Evolutionary conservation across 2,329 filamentous ascomycete genomes (phyloP), one percentile per base, ranked within the genome.

Genomic region (Didymella keratinophila): DNA sequence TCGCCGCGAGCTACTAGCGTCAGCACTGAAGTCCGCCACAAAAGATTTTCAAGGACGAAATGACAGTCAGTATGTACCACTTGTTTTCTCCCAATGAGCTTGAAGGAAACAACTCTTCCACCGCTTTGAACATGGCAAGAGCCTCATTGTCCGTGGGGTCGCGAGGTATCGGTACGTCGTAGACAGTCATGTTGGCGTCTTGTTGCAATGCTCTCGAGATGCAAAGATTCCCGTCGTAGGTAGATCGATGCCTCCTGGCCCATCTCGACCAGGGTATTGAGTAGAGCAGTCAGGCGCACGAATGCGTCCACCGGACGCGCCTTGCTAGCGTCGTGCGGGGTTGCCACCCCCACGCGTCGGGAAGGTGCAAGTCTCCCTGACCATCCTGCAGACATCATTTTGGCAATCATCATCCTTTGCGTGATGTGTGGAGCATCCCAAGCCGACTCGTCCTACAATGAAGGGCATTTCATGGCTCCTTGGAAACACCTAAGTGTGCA

Each of bases 61-160:
- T 47, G 71, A 82, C 79, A 8, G 72, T 63, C 5, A 81, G 66
- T 14, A 82, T 70, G 48, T 81, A 81, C 81, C 81, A 83, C 65
- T 77, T 79, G 34, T 81, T 78, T 3, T 71, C 58, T 20, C 80
- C 80, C 1, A 83, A 65, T 0, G 73, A 73, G 42, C 71, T 65
- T 2, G 74, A 71, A 1, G 82, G 81, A 42, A 83, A 83, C 12
- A 75, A 76, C 21, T 74, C 58, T 58, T 83, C 79, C 18, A 83
- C 63, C 0, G 69, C 66, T 55, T 76, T 65, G 70, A 83, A 81
- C 1, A 83, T 68, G 4, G 68, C 57, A 14, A 76, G 58, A 2
- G 79, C 76, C 47, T 82, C 76, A 27, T 79, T 70, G 6, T 68
- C 56, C 0, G 78, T 78, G 2, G 76, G 77, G 21, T 78, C 72